Base-by-base conservation (phyloP, 1,284 basidiomycete genomes). In the Apiotrichum brassicae region DNA sequence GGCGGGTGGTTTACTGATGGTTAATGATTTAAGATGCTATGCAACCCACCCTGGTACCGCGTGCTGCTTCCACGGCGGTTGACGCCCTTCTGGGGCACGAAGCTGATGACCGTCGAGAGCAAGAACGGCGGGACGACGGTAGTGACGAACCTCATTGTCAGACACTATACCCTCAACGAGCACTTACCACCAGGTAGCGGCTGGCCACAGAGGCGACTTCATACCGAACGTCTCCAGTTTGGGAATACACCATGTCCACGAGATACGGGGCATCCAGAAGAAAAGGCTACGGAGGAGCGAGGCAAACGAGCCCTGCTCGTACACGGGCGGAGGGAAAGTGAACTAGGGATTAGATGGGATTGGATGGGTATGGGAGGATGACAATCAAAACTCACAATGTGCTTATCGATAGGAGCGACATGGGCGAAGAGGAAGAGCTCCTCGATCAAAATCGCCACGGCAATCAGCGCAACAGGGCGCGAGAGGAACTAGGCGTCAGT, bases 111-210 rank as follows among this genome's bases (percentile, higher is more conserved):
- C 23, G 63, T 68, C 13, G 67, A 68, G 12, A 66, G 45, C 1
- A 63, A 54, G 13, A 65, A 58, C 6, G 72, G 65, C 1, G 70
- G 70, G 4, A 68, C 33, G 20, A 74, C 61, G 12, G 72, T 74
- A 14, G 61, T 56, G 43, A 56, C 58, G 22, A 64, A 30, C 71
- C 71, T 72, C n/a, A n/a, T n/a, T n/a, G n/a, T n/a, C n/a, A n/a
- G n/a, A n/a, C n/a, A n/a, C n/a, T n/a, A n/a, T n/a, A n/a, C n/a
- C n/a, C n/a, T n/a, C n/a, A n/a, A n/a, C n/a, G 30, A 55, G 11
- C 2, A 62, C 68, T 48, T 47, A 70, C 72, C 72, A 72, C 62
- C 70, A 66, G 5, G 61, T 53, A 12, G 66, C n/a, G 14, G 68
- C 66, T 0, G 60, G 58, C 63, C 63, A 67, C n/a, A 69, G 28